These are phyloP conservation scores for Heterobasidion occidentale DNA, from an alignment of 1,284 basidiomycete genomes.

Conservation along the genomic window DNA sequence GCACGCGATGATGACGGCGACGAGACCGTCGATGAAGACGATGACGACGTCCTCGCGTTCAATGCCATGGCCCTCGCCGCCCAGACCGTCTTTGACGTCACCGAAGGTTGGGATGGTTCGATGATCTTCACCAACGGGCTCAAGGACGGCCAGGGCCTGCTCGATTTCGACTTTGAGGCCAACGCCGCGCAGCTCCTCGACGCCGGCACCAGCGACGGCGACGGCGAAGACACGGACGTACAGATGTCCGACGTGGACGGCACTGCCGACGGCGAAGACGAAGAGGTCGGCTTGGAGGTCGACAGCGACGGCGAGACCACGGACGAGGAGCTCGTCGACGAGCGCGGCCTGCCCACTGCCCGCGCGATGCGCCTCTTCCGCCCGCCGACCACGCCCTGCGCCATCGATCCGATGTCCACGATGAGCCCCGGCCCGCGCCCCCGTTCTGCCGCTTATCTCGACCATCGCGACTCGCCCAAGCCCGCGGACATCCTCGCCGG, in stretches of 20 bases:
- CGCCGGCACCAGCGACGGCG: constrained; percentile 24
- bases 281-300: constrained; percentile 29
- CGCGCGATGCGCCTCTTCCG: constrained; percentile 66
- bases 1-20: constrained; percentile 24
- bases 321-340: constrained; percentile 74
- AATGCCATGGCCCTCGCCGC: constrained; percentile 9
- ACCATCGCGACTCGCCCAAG: constrained; percentile 34
- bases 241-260: constrained; percentile 5
- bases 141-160: constrained; percentile 38
- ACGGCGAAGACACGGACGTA: constrained; percentile 16
- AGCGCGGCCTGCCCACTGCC: constrained; percentile 61
- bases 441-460: constrained; percentile 11
- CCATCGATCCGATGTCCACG: constrained; percentile 70
- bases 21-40: constrained; percentile 21
- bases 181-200: constrained; percentile 40
- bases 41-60: constrained; percentile 13
- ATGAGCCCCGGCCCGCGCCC: constrained; percentile 40
- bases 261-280: constrained; percentile 19
- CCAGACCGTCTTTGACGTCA: constrained; percentile 40
- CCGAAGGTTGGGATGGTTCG: constrained; percentile 65
- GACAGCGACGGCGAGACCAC: constrained; percentile 49
- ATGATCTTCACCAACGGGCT: constrained; percentile 61
- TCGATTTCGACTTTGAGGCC: constrained; percentile 52
- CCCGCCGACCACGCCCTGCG: constrained; percentile 49
- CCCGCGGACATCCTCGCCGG: constrained; percentile 63